phyloP scores from a whole-genome alignment of 2,329 filamentous ascomycete species.

The Fusarium siculi region DNA sequence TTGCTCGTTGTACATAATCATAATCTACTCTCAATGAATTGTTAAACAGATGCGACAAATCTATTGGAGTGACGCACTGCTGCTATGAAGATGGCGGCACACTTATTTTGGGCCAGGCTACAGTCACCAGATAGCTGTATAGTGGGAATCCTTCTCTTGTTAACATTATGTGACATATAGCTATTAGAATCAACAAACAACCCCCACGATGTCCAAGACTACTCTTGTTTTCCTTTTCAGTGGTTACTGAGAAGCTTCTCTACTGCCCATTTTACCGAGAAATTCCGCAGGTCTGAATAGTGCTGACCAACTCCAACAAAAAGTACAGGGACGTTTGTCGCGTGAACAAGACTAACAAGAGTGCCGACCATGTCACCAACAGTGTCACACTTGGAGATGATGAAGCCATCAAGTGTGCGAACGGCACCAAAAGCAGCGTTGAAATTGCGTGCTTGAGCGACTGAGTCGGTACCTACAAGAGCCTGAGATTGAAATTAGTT shows the following conservation, averaged over 20 bases:
- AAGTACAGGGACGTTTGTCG: constrained; percentile 93
- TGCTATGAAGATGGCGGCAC: not conserved
- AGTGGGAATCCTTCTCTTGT: constrained; percentile 4
- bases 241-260: constrained; percentile 69
- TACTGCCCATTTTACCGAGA: constrained; percentile 76
- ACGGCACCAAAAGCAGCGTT: constrained; percentile 88
- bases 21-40: constrained; percentile 39
- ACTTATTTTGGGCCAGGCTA: not conserved
- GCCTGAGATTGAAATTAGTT: constrained; percentile 60
- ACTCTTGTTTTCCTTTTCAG: constrained; percentile 45
- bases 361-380: constrained; percentile 99
- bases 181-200: not conserved
- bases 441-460: constrained; percentile 96
- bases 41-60: constrained; percentile 8
- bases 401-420: constrained; percentile 90
- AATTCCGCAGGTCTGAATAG: constrained; percentile 74
- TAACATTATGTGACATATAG: constrained; percentile 1
- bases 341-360: constrained; percentile 95
- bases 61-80: not conserved
- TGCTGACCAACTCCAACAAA: constrained; percentile 84
- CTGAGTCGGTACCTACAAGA: constrained; percentile 93
- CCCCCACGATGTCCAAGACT: not conserved
- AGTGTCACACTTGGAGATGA: constrained; percentile 98
- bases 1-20: constrained; percentile 43
- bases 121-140: not conserved